phyloP scores from a whole-genome alignment of 257 asterid genomes.

The Solanum lycopersicoides region DNA sequence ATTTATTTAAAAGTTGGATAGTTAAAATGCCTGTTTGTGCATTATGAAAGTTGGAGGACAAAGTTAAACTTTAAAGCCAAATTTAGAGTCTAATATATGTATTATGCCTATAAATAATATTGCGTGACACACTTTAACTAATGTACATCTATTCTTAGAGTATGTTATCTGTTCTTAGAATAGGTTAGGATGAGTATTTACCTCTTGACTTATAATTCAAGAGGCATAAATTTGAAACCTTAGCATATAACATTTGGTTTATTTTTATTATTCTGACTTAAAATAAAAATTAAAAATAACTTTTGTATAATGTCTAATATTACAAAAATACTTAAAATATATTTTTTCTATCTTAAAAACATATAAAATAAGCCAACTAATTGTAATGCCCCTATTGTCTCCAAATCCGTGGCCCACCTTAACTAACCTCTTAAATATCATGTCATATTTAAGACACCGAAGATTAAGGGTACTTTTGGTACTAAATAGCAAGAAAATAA shows the following conservation, averaged over 20 bases:
- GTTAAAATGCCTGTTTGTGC: too few species aligned
- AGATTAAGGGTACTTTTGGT: not conserved
- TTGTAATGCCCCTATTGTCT: not conserved
- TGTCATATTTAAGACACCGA: not conserved
- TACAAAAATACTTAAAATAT: not conserved
- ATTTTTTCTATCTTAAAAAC: not conserved
- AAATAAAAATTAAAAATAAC: not conserved
- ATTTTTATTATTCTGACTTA: not conserved
- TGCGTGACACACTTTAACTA: too few species aligned
- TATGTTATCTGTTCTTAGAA: too few species aligned
- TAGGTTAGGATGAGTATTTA: too few species aligned
- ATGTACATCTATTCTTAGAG: not conserved
- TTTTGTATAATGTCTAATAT: not conserved
- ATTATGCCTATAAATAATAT: too few species aligned
- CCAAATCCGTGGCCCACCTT: not conserved
- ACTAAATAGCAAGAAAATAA: not conserved
- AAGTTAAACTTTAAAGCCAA: too few species aligned
- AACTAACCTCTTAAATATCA: not conserved
- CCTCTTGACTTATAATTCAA: not conserved
- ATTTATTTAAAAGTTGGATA: too few species aligned
- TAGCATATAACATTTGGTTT: not conserved
- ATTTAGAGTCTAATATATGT: too few species aligned
- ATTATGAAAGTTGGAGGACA: too few species aligned
- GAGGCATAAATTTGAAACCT: not conserved
- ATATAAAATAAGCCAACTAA: not conserved